These are phyloP conservation scores for Tardiomyces digboiensis DNA, from an alignment of 1,139 yeast species.

Conservation along the genomic window DNA sequence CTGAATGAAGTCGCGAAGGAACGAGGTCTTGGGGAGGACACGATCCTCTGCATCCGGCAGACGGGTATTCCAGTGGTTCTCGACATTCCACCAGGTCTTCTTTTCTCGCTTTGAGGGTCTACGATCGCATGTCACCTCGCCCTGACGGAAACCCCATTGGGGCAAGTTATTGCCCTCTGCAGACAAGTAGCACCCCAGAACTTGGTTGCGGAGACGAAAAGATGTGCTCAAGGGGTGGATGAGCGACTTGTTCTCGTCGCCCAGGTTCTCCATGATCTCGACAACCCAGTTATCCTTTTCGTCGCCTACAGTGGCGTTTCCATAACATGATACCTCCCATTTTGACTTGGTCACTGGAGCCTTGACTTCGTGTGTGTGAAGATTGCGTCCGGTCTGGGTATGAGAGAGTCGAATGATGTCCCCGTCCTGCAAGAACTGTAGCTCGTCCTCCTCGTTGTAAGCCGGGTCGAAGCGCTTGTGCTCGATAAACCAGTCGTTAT, in stretches of 20 bases:
- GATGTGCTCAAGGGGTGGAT: constrained; percentile 86
- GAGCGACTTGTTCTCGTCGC: constrained; percentile 45
- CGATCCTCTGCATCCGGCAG: constrained; percentile 67
- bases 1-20: constrained; percentile 84
- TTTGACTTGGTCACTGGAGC: constrained; percentile 72
- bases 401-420: constrained; percentile 73
- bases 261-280: constrained; percentile 74
- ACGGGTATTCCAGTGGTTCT: constrained; percentile 65
- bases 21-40: constrained; percentile 72
- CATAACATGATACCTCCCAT: constrained; percentile 90
- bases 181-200: constrained; percentile 75
- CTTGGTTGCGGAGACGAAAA: constrained; percentile 62
- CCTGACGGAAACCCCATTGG: constrained; percentile 98
- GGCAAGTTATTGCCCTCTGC: constrained; percentile 78
- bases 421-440: constrained; percentile 60
- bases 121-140: constrained; percentile 84
- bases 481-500: constrained; percentile 87
- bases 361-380: constrained; percentile 75
- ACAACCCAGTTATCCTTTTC: constrained; percentile 89
- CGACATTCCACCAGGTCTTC: constrained; percentile 98
- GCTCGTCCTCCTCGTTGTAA: constrained; percentile 40
- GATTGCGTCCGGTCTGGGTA: constrained; percentile 73
- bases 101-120: constrained; percentile 76
- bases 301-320: constrained; percentile 82
- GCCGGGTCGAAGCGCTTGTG: constrained; percentile 56